Evolutionary conservation across 371 early-diverging fungal species (phyloP), one percentile per base, ranked within the genome.

Genomic region (Mucor lusitanicus): DNA sequence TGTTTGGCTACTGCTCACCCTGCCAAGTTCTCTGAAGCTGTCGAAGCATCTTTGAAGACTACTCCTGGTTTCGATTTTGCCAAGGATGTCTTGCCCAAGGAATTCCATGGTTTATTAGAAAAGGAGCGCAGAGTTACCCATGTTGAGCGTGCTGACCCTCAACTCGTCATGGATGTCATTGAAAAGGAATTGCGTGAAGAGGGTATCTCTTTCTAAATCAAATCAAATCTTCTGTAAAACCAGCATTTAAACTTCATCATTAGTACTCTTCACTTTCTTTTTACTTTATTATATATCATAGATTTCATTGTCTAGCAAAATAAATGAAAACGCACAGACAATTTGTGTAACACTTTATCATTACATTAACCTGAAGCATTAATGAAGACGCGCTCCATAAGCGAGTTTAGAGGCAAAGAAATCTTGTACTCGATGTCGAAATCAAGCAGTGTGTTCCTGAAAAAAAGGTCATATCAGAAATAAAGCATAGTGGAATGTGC

Each of bases 1-100:
- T 92, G 92, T 59, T 82, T 98, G 39, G 89, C 96, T 30, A 97
- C 99, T 0, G 99, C 99, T 21, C 95, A 95, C 59, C 99, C 99
- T 28, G 97, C 97, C 56, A 98, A 98, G 79, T 98, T 98, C 79
- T 88, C 94, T 4, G 95, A 94, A 35, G 95, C 97, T 13, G 96
- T 98, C 33, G 88, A 90, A 69, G 73, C 79, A 59, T 93, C 97
- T 19, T 79, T 95, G 62, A 85, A 90, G 73, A 76, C 71, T 32
- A 70, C 76, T 27, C 67, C 74, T 23, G 79, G 80, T 6, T 87
- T 92, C 48, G 76, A 87, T 64, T 91, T 91, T 77, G 78, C 80
- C 39, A 84, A 82, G 72, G 78, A 83, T 59, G 89, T 93, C 19
- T 73, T 87, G 62, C 94, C 94, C 23, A 77, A 78, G 28, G 88